Conservation (phyloP, 306 rosid genomes). For the Lithocarpus polystachyus region DNA sequence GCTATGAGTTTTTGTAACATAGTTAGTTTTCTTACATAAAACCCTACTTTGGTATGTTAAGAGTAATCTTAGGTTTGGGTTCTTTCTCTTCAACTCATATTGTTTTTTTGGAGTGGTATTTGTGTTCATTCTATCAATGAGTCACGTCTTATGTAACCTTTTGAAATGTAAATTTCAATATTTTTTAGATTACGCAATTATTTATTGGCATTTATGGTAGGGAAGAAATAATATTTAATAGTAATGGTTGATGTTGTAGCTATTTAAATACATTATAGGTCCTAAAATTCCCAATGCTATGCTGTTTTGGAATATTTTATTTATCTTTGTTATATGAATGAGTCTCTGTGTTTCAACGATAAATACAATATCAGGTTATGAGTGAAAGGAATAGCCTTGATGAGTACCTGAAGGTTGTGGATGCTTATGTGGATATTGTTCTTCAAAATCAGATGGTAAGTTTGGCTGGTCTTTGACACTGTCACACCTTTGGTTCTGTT, state of each 20-base stretch:
- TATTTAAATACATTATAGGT: background rate
- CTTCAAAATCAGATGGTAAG: slow-evolving; percentile 82
- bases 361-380: slow-evolving; percentile 54
- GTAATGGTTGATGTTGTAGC: background rate
- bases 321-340: slow-evolving; percentile 8
- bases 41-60: background rate
- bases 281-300: background rate
- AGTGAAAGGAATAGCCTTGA: slow-evolving; percentile 55
- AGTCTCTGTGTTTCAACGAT: background rate
- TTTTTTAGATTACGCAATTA: background rate
- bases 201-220: background rate
- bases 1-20: background rate
- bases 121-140: background rate
- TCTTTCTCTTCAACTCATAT: background rate
- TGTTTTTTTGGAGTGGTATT: background rate
- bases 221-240: background rate
- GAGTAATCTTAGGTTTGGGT: background rate
- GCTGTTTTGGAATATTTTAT: background rate
- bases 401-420: slow-evolving; percentile 84
- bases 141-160: background rate
- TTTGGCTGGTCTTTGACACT: slow-evolving; percentile 14
- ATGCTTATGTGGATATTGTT: slow-evolving; percentile 79
- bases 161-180: background rate
- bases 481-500: slow-evolving; percentile 8
- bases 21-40: background rate